phyloP scores from a whole-genome alignment of 2,329 filamentous ascomycete genomes.

The Aspergillus fumigatiaffinis region DNA sequence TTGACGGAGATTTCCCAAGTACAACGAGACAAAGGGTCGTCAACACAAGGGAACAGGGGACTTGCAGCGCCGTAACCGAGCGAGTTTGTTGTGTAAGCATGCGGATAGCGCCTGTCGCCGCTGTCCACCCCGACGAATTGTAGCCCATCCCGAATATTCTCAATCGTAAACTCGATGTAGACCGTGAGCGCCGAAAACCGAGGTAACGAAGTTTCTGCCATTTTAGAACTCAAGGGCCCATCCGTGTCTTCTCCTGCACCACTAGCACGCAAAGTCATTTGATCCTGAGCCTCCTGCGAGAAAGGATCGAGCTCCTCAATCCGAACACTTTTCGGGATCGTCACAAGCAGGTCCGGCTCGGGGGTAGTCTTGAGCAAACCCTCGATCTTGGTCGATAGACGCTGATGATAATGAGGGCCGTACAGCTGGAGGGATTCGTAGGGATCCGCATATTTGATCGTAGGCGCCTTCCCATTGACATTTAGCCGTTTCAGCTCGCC shows the following conservation, averaged over 20 bases:
- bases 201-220: conserved; percentile 37
- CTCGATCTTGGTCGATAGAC: conserved; percentile 66
- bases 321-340: conserved; percentile 56
- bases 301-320: conserved; percentile 59
- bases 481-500: conserved; percentile 53
- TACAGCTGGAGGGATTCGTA: conserved; percentile 49
- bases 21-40: conserved; percentile 75
- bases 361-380: conserved; percentile 49
- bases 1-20: conserved; percentile 87
- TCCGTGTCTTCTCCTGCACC: conserved; percentile 37
- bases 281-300: conserved; percentile 46
- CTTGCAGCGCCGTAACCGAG: conserved; percentile 73
- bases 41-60: conserved; percentile 89
- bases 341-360: conserved; percentile 57
- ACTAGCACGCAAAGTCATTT: conserved; percentile 40
- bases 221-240: conserved; percentile 30
- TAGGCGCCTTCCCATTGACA: conserved; percentile 41
- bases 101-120: conserved; percentile 77
- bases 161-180: conserved; percentile 72
- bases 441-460: conserved; percentile 38
- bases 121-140: conserved; percentile 86
- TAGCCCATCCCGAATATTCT: conserved; percentile 75
- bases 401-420: conserved; percentile 70
- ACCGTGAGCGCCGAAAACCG: conserved; percentile 59
- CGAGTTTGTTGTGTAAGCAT: conserved; percentile 84